A percentile compares a stretch with the other conserved stretches of the same genome.
Conservation (phyloP, 1,284 basidiomycete species). For the Earliella scabrosa region DNA sequence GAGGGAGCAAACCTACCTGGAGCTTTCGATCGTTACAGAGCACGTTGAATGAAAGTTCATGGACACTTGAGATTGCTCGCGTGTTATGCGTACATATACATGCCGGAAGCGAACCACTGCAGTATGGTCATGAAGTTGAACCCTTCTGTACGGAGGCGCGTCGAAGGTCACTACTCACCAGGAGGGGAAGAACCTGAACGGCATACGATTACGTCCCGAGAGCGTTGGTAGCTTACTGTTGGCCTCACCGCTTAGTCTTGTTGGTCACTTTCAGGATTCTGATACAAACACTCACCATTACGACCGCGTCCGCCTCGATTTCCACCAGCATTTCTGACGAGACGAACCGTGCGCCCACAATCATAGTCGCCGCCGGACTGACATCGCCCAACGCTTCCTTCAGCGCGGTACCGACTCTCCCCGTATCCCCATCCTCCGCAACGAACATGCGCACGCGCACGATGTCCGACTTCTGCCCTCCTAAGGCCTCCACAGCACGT, state of each 20-base stretch:
- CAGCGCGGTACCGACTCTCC: conserved; percentile 48
- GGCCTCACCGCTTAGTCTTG: not conserved
- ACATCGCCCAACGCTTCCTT: conserved; percentile 48
- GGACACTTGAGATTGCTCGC: too few relatives aligned
- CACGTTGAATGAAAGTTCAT: too few relatives aligned
- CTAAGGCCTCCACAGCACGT: conserved; percentile 43
- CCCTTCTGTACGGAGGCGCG: too few relatives aligned
- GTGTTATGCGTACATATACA: too few relatives aligned
- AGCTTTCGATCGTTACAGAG: too few relatives aligned
- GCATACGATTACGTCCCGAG: too few relatives aligned
- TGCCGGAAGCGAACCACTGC: too few relatives aligned
- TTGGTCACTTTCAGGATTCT: not conserved
- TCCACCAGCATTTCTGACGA: conserved; percentile 51
- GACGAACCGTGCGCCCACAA: conserved; percentile 50
- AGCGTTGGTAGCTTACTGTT: too few relatives aligned
- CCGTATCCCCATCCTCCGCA: conserved; percentile 41
- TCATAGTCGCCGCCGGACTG: conserved; percentile 53
- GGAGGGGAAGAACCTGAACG: too few relatives aligned
- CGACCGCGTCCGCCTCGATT: conserved; percentile 51
- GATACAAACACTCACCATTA: conserved; percentile 18
- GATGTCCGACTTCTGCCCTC: conserved; percentile 46
- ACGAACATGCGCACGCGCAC: conserved; percentile 55
- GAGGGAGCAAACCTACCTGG: too few relatives aligned
- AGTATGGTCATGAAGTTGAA: too few relatives aligned
- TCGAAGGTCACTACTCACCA: too few relatives aligned